Percentiles rank a stretch among this genome's conserved stretches.
phyloP scores from a whole-genome alignment of 768 basidiomycete species.

The Boletales sp. region DNA sequence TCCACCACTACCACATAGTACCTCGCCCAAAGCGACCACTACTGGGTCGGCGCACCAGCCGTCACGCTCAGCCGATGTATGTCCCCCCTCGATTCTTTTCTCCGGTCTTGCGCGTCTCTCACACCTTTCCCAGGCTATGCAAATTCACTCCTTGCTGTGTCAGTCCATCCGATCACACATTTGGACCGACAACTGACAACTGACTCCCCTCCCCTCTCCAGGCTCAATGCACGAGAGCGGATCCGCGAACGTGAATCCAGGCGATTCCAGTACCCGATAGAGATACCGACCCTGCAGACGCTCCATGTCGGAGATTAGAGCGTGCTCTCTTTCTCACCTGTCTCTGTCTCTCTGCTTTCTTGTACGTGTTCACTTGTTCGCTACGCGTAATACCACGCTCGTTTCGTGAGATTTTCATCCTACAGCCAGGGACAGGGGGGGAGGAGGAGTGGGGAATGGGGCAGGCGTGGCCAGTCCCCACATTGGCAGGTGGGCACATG shows the following conservation, averaged over 20 bases:
- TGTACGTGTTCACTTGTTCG: background rate
- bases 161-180: background rate
- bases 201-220: background rate
- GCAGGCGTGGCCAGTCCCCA: too few relatives aligned
- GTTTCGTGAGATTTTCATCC: too few relatives aligned
- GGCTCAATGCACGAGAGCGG: slow-evolving; percentile 6
- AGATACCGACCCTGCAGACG: slow-evolving; percentile 4
- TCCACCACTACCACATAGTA: slow-evolving; percentile 1
- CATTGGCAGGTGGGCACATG: too few relatives aligned
- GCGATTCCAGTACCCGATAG: background rate
- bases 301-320: background rate
- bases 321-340: too few relatives aligned
- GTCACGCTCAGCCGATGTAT: slow-evolving; percentile 8
- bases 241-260: slow-evolving; percentile 12
- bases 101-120: too few relatives aligned
- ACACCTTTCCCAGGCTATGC: slow-evolving; percentile 5
- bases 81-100: too few relatives aligned
- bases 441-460: too few relatives aligned
- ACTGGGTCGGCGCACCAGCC: slow-evolving; percentile 11
- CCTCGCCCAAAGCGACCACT: slow-evolving; percentile 1
- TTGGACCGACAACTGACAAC: too few relatives aligned
- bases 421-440: too few relatives aligned
- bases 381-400: too few relatives aligned
- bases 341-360: too few relatives aligned
- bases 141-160: slow-evolving; percentile 14